Percentiles rank a stretch among this genome's conserved stretches.
Conservation (phyloP, 352 stramenopile genomes). For the Pythium phragmitis region DNA sequence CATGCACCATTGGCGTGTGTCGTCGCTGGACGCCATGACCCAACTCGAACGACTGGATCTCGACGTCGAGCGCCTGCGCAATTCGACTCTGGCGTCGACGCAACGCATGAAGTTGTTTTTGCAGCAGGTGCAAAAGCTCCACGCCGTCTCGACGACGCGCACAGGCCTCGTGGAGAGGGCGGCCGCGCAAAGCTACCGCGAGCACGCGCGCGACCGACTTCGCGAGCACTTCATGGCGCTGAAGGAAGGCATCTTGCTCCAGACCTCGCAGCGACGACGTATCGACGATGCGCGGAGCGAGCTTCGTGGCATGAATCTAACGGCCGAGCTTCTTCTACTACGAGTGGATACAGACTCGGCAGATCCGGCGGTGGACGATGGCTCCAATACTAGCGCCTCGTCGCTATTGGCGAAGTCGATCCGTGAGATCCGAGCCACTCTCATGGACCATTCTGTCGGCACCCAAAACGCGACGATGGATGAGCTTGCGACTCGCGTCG, state of each 20-base stretch:
- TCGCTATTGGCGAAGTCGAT: slow-evolving; percentile 23
- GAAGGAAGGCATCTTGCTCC: slow-evolving; percentile 31
- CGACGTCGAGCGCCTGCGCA: slow-evolving; percentile 12
- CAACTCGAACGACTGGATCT: slow-evolving; percentile 21
- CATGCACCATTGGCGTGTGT: slow-evolving; percentile 11
- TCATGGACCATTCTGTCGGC: slow-evolving; percentile 20
- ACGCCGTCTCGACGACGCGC: slow-evolving; percentile 17
- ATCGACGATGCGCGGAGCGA: slow-evolving; percentile 25
- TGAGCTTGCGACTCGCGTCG: background rate
- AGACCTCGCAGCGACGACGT: slow-evolving; percentile 25
- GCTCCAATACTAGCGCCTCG: slow-evolving; percentile 1
- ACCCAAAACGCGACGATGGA: slow-evolving; percentile 15
- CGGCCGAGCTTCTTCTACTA: slow-evolving; percentile 11
- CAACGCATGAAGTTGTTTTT: slow-evolving; percentile 25
- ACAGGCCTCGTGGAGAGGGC: slow-evolving; percentile 29
- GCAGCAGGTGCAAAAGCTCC: slow-evolving; percentile 26
- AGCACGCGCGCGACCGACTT: slow-evolving; percentile 23
- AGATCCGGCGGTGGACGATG: background rate
- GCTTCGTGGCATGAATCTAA: slow-evolving; percentile 20
- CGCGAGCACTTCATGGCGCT: slow-evolving; percentile 25
- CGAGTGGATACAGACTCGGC: background rate
- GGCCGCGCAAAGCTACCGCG: slow-evolving; percentile 29
- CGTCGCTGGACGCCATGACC: slow-evolving; percentile 10
- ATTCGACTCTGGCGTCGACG: slow-evolving; percentile 5
- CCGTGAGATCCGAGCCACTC: slow-evolving; percentile 20